Evolutionary conservation across 2,329 filamentous ascomycete species (phyloP), one percentile per base, ranked within the genome.

Genomic region (Arthroderma sp.): DNA sequence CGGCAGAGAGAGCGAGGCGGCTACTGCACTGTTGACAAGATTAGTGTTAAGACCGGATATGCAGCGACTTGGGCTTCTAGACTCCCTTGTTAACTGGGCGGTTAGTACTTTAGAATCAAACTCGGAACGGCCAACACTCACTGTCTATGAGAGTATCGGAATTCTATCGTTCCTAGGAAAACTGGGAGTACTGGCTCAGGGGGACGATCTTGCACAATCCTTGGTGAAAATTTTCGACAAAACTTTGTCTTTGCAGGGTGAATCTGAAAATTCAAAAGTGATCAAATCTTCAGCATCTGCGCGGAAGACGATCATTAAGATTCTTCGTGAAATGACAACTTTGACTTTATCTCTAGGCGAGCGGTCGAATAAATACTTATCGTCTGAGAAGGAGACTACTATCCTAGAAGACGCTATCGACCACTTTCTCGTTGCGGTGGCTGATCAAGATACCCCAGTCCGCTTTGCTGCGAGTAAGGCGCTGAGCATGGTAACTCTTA

Each of bases 401-500:
- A 69, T 83, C 58, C 62, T 94, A 10, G 89, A 96, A 64, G 80
- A 81, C 29, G 77, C 83, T 4, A 86, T 98, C 53, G 83, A 87
- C 44, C 80, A 84, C 55, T 72, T 95, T 3, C 72, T 98, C 2
- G 81, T 86, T 48, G 74, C 75, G 8, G 69, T 96, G 1, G 79
- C 79, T 1, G 91, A 98, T 60, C 84, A 85, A 48, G 88, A 96
- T 56, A 95, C 88, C 0, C 86, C 87, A 0, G 88, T 98, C 8
- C 75, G 91, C 33, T 77, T 94, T 54, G 83, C 89, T 30, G 86
- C 89, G 15, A 94, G 87, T 61, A 98, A 98, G 65, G 84, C 87
- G 3, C 74, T 96, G 38, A 94, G 87, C 62, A 75, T 94, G 43
- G 79, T 96, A 52, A 82, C 88, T 0, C 68, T 93, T 42, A 88